Evolutionary conservation across 139 green algal species (phyloP).

Genomic region (Auxenochlorella pyrenoidosa): DNA sequence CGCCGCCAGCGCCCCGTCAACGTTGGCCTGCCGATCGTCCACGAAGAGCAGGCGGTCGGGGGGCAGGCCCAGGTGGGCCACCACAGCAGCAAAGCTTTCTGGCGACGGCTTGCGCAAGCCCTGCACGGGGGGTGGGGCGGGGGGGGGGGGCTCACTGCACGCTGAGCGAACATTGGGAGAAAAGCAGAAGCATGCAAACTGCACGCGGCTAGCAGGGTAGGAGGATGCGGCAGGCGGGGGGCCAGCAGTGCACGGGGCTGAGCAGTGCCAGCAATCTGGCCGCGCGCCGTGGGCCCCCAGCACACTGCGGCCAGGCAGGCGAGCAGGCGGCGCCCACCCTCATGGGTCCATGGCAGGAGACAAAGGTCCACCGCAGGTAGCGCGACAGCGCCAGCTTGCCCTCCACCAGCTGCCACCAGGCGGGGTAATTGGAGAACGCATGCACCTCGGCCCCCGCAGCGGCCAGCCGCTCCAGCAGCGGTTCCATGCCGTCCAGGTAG

Average conservation of each 20-base stretch:
- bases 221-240: too few relatives aligned
- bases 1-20: conserved; percentile 39
- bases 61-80: conserved; percentile 42
- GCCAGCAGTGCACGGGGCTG: too few relatives aligned
- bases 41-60: conserved; percentile 68
- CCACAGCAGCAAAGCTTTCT: conserved; percentile 58
- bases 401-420: conserved; percentile 73
- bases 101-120: conserved; percentile 74
- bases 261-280: too few relatives aligned
- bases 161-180: too few relatives aligned
- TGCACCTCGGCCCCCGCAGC: conserved; percentile 54
- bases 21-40: conserved; percentile 70
- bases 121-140: conserved; percentile 36
- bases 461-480: conserved; percentile 69
- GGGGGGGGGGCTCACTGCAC: neutral
- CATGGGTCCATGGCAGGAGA: conserved; percentile 83
- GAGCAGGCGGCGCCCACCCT: conserved; percentile 44
- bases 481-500: conserved; percentile 85
- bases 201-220: too few relatives aligned
- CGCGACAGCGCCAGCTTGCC: conserved; percentile 75
- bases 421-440: conserved; percentile 11
- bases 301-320: neutral
- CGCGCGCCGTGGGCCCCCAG: too few relatives aligned
- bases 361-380: conserved; percentile 87
- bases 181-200: too few relatives aligned